Evolutionary conservation across 2,329 filamentous ascomycete genomes (phyloP).

Genomic region (Epichloe scottii): DNA sequence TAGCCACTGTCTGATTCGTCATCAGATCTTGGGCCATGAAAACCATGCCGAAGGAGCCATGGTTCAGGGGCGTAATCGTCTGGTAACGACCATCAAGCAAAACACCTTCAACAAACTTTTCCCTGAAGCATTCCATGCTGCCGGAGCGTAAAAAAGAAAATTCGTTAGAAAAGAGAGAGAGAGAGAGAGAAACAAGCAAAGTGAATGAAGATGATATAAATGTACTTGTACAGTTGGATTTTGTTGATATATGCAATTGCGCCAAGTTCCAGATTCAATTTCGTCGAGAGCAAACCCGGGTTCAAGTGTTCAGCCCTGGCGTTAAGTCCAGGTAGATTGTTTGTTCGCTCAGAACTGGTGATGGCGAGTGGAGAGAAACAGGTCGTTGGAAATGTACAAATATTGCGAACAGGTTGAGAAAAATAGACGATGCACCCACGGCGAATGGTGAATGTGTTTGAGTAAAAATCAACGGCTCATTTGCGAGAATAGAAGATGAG

Average conservation of each 20-base stretch:
- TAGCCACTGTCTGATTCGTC: constrained; percentile 71
- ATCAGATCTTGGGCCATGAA: constrained; percentile 75
- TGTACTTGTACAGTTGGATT: constrained; percentile 18
- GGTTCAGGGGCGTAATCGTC: constrained; percentile 88
- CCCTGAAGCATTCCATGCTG: constrained; percentile 72
- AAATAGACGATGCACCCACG: constrained; percentile 10
- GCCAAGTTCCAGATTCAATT: constrained; percentile 1
- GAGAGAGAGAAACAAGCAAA: constrained; percentile 7
- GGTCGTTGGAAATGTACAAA: constrained; percentile 22
- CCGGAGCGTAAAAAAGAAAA: background rate
- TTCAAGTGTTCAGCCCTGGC: background rate
- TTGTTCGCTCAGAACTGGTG: background rate
- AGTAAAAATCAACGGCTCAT: constrained; percentile 30
- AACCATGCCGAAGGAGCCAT: constrained; percentile 98
- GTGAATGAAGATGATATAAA: constrained; percentile 3
- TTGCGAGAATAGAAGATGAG: constrained; percentile 21
- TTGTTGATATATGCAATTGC: constrained; percentile 8
- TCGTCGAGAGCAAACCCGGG: background rate
- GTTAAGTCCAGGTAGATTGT: background rate
- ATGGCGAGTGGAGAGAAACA: background rate
- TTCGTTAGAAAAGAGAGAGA: constrained; percentile 10
- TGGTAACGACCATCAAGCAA: constrained; percentile 81
- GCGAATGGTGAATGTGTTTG: constrained; percentile 14
- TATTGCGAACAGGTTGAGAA: constrained; percentile 11
- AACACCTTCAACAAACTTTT: constrained; percentile 66